Base-by-base conservation (phyloP, 176 grass and related monocot species). In the Oropetium thomaeum region DNA sequence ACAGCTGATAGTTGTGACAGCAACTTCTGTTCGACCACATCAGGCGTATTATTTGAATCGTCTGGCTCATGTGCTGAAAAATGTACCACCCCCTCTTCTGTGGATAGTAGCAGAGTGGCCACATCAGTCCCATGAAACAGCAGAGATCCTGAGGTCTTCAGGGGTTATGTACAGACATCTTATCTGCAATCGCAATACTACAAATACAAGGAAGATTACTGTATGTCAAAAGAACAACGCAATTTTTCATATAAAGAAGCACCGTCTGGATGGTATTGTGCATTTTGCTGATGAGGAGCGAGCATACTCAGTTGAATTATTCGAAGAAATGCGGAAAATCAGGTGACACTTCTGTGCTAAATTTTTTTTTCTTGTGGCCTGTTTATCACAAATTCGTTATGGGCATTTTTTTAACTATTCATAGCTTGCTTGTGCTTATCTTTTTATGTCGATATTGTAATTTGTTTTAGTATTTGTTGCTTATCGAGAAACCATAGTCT, bases 121-220 rank as follows among this genome's bases (percentile, higher is more conserved):
- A 49, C 79, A 83, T 73, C 84, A 91, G 51, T 98, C 95, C 7
- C 80, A 70, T 76, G 91, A 98, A 71, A 94, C 95, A 25, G 95
- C 89, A 37, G 82, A 87, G 67, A 93, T 98, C 58, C 73, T 98
- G 75, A 94, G 91, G 79, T 74, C 91, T 69, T 89, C 95, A 20
- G 89, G 95, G 23, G 41, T 98, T 74, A 94, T 98, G 89, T 98
- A 92, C 76, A 93, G 95, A 58, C 95, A 98, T 92, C 81, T 98
- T 87, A 79, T 87, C 43, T 98, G 91, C 81, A 71, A 81, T 61
- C 80, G 87, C 57, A 98, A 98, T 79, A 67, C 58, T 32, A 92
- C 89, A 58, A 87, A 84, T 62, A 71, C 76, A 71, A 89, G 81
- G 80, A 88, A 94, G 75, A 98, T 87, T 76, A 68, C 85, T 61